phyloP scores from a whole-genome alignment of 2,329 filamentous ascomycete genomes.

The Pezicula neosporulosa region DNA sequence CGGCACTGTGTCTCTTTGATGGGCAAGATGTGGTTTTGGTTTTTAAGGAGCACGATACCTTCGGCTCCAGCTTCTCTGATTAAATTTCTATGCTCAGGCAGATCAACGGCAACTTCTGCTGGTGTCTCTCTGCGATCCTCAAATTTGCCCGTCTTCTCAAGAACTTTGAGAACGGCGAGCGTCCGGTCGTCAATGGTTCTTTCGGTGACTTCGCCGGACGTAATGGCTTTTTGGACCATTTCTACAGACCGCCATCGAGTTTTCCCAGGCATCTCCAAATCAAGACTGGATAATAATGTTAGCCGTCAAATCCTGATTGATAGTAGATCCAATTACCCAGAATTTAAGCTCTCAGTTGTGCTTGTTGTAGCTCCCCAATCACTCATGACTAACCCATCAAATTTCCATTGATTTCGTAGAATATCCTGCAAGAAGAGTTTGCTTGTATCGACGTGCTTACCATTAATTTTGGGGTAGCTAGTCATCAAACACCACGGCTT shows the following conservation, averaged over 20 bases:
- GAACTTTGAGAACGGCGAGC: conserved; percentile 7
- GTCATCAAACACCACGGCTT: conserved; percentile 29
- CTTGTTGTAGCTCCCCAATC: conserved; percentile 27
- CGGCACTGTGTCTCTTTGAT: conserved; percentile 24
- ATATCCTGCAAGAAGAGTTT: conserved; percentile 21
- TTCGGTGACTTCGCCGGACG: background rate
- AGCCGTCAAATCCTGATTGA: background rate
- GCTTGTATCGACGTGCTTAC: conserved; percentile 23
- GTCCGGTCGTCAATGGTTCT: conserved; percentile 6
- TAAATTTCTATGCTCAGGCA: conserved; percentile 29
- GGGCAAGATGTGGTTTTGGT: conserved; percentile 50
- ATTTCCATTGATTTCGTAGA: conserved; percentile 27
- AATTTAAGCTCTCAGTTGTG: conserved; percentile 24
- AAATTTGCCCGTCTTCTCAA: conserved; percentile 4
- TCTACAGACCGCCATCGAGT: conserved; percentile 23
- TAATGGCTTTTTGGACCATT: conserved; percentile 2
- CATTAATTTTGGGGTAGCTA: conserved; percentile 28
- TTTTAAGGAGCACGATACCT: conserved; percentile 61
- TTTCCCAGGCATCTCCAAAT: conserved; percentile 35
- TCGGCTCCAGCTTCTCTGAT: conserved; percentile 54
- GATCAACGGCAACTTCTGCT: conserved; percentile 9
- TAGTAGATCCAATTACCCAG: conserved; percentile 10
- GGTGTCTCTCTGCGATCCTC: background rate
- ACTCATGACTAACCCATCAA: conserved; percentile 27
- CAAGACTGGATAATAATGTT: conserved; percentile 16